Evolutionary conservation across 164 flowering plant species (phyloP), one percentile per base, ranked within the genome.

Genomic region (Hamamelis virginiana): DNA sequence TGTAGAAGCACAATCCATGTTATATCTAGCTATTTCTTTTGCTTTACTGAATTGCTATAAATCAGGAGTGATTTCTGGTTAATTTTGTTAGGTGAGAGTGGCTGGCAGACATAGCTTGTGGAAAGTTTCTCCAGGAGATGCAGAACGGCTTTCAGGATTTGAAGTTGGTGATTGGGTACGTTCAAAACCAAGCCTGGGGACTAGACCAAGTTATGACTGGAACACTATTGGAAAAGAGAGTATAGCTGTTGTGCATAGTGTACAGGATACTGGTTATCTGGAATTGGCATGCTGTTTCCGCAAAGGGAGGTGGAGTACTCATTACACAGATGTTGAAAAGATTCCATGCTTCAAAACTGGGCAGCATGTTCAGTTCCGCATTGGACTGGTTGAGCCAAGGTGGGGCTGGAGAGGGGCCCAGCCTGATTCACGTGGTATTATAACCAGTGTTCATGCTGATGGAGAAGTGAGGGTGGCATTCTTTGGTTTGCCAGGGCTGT

Each of bases 91-190:
- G 99, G 98, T 84, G 45, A 86, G 68, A 72, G 94, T 95, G 60
- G 80, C 89, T 74, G 92, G 97, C 16, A 82, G 97, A 70, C 78
- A 58, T n/a, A 78, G 78, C 74, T 76, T 91, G 59, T 95, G 99
- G 99, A 92, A 84, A 83, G 91, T 95, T 77, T 82, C 97, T 67
- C 99, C 99, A 60, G 97, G 99, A 68, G 99, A 95, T 83, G 93
- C 94, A 61, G 99, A 91, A 74, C 69, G 84, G 33, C 94, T 92
- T 59, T 80, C 97, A 33, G 97, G 96, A 19, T 86, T 95, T 85
- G 93, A 91, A 80, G 97, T 95, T 71, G 99, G 99, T 72, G 97
- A 95, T 70, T 95, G 99, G 99, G 99, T 95, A 15, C 94, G 96
- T 45, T 83, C 90, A 67, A 95, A 90, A 62, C 91, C 94, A 46